Evolutionary conservation across 1,139 yeast genomes (phyloP), one percentile per base, ranked within the genome.

Genomic region (Dujonia santamariae): DNA sequence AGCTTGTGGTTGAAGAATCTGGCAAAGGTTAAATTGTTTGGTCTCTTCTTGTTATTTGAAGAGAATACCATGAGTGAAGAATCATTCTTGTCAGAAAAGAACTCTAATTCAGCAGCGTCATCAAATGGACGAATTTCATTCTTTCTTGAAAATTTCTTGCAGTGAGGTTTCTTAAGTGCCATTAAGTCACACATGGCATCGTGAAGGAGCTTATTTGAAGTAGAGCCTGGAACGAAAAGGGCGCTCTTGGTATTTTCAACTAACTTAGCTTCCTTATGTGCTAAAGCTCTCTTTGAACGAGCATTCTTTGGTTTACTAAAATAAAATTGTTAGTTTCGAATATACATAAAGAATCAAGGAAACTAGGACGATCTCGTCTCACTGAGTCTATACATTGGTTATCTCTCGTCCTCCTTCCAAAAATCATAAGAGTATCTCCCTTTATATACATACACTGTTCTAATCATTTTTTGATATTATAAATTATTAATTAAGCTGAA

Each of bases 21-120:
- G 24, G 82, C 71, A 59, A 88, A 92, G 2, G 94, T 86, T 51
- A 92, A 67, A 42, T 88, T 87, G 60, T 90, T 87, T 43, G 95
- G 96, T 59, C 98, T 78, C 68, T 94, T 92, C 62, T 92, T 94
- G 56, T 86, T 87, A 61, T 78, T 78, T 14, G 87, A 72, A 6
- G 90, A 76, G 38, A 90, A 71, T n/a, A 92, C 95, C 54, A 92
- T 59, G 43, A 92, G 65, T 3, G 97, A 87, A 31, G 85, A 62
- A 60, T 92, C 98, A 59, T 92, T 94, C 72, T 92, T 94, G 59
- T 90, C 96, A 44, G 96, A 74, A 56, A 90, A 85, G 53, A 94
- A 92, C 60, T 94, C 98, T 40, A 94, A 64, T 28, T 83, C 77
- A 4, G 82, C 54, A n/a, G 87, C 74, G 54, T 94, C 97, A 61